phyloP scores from a whole-genome alignment of 106 monocot species.

The Cymbidium sinense region DNA sequence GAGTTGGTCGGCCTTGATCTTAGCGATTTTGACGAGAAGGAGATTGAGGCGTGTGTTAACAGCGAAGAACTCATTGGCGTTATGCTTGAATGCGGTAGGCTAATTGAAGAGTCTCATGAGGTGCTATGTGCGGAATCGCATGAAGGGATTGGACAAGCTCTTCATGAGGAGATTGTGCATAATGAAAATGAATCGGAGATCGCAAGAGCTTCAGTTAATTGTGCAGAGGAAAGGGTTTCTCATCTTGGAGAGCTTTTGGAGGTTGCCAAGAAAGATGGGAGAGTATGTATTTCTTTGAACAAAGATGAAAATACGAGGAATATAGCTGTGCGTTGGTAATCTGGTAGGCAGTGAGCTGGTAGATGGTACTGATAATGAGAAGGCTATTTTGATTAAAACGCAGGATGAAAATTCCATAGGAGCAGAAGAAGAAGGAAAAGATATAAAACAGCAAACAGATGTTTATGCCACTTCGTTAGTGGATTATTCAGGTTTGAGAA shows the following conservation, averaged over 20 bases:
- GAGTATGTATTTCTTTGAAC: background rate
- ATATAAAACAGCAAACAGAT: background rate
- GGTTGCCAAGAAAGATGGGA: background rate
- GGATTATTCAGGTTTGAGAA: conserved; percentile 8
- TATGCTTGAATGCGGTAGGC: background rate
- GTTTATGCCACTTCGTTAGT: background rate
- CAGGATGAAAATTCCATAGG: background rate
- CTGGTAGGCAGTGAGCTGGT: background rate
- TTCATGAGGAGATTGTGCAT: background rate
- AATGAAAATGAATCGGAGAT: background rate
- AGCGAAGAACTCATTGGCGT: background rate
- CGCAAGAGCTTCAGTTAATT: background rate
- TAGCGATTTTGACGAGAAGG: background rate
- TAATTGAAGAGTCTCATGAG: background rate
- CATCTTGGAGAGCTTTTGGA: background rate
- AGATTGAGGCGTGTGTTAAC: conserved; percentile 1
- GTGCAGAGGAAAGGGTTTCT: background rate
- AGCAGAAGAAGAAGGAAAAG: conserved; percentile 1
- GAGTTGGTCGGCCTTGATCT: background rate
- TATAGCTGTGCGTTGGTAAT: background rate
- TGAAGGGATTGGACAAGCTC: background rate
- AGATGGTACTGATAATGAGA: background rate
- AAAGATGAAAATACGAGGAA: background rate
- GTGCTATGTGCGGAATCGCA: background rate
- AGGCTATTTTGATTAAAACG: background rate